Base-by-base conservation (phyloP, 2,329 filamentous ascomycete genomes). In the Hymenoscyphus linearis region DNA sequence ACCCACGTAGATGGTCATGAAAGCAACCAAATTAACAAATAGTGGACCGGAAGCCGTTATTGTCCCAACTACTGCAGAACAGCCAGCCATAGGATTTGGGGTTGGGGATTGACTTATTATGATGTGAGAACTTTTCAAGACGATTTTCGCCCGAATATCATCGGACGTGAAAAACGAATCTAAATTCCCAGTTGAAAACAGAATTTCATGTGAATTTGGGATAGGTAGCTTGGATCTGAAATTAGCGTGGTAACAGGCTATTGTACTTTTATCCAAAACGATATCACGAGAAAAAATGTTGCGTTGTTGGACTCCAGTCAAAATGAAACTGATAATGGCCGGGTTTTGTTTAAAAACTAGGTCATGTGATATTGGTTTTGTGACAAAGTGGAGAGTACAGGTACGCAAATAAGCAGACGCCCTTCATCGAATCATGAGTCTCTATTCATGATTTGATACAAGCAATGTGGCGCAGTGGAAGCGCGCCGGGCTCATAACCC, bases 401-500 rank as follows among this genome's bases (percentile, higher is more conserved):
- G 9, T 26, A 4, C 6, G n/a, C 52, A n/a, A 53, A 53, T 53
- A 53, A 53, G 26, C 5, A 5, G 7, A n/a, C 16, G 1, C 1
- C 0, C 26, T 53, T 53, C 14, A 31, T 53, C 52, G 7, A 53
- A 53, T 53, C 52, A 53, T 12, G n/a, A 53, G 52, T 16, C 0
- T 18, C 31, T 13, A 27, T 53, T 25, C n/a, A 18, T 34, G 26
- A 53, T 18, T 34, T 53, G 26, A 26, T 14, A 12, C 25, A 31
- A 73, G 72, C 70, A 73, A 71, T 68, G 68, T 73, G 70, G 72
- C 72, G 71, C 71, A 74, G 72, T 65, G 71, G 72, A 73, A 74
- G 71, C 72, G 71, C 64, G 65, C 72, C 72, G 71, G 72, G 72
- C 72, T 74, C 72, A 74, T 73, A 73, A 73, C 72, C 72, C 72